A percentile compares a stretch with the other conserved stretches of the same genome.
Conservation (phyloP, 2,329 filamentous ascomycete species). For the Scedosporium apiospermum region DNA sequence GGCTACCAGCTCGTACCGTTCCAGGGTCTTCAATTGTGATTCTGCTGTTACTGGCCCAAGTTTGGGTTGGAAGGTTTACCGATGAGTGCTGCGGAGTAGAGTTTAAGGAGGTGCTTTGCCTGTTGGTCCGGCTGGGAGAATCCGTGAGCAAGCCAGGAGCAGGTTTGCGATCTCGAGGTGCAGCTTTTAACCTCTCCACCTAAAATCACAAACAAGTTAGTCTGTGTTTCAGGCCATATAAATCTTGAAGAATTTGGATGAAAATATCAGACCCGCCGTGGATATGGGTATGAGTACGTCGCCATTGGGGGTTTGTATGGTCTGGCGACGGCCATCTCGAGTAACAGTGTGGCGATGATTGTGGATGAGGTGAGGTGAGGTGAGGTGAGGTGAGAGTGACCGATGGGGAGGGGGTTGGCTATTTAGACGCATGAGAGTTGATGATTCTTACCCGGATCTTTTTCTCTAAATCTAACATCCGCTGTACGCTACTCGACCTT, state of each 20-base stretch:
- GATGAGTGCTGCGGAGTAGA: neutral
- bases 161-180: neutral
- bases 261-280: neutral
- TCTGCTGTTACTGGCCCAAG: neutral
- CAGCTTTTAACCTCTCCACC: constrained; percentile 3
- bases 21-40: neutral
- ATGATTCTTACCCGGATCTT: constrained; percentile 4
- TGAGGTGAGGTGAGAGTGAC: neutral
- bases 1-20: neutral
- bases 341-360: neutral
- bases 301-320: neutral
- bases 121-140: neutral
- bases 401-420: neutral
- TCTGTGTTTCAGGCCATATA: neutral
- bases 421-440: neutral
- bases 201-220: neutral
- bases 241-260: neutral
- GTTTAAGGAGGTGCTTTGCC: neutral
- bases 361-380: neutral
- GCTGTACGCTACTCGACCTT: constrained; percentile 5
- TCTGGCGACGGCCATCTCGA: neutral
- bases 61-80: neutral
- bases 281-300: neutral
- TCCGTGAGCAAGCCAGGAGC: constrained; percentile 1
- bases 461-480: constrained; percentile 6